Percentiles rank a stretch among this genome's conserved stretches.
These are phyloP conservation scores for Rhynchospora breviuscula DNA, from an alignment of 176 grass and related monocot species.

Conservation along the genomic window DNA sequence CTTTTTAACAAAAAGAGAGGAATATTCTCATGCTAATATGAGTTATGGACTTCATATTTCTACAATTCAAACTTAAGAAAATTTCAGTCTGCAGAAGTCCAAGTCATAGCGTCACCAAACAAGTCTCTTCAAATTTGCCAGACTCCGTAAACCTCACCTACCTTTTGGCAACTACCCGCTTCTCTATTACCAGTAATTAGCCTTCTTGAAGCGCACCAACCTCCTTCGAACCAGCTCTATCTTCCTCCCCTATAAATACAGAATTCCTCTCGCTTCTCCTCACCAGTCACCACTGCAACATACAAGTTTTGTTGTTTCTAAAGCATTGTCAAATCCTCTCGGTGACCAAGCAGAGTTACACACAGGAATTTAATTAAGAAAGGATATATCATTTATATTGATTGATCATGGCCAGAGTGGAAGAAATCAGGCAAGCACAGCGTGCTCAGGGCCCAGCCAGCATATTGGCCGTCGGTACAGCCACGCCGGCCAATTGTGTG, in stretches of 20 bases:
- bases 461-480: constrained; percentile 24
- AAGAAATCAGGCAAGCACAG: constrained; percentile 27
- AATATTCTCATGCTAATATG: no score
- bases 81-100: not conserved
- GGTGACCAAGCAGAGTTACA: not conserved
- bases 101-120: not conserved
- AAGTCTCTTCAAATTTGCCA: not conserved
- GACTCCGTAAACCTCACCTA: not conserved
- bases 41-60: no score
- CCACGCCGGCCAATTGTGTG: constrained; percentile 12
- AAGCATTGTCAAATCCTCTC: not conserved
- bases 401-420: constrained; percentile 15
- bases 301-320: not conserved
- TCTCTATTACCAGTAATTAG: no score
- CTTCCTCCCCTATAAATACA: not conserved
- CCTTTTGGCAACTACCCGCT: no score
- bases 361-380: not conserved
- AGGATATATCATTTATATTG: not conserved
- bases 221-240: not conserved
- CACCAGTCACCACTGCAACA: not conserved
- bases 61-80: no score
- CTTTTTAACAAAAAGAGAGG: no score
- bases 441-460: constrained; percentile 19
- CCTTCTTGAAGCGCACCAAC: no score
- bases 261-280: not conserved